These are phyloP conservation scores for Debaryomycetaceae sp. DNA, from an alignment of 1,139 yeast species.

Conservation along the genomic window DNA sequence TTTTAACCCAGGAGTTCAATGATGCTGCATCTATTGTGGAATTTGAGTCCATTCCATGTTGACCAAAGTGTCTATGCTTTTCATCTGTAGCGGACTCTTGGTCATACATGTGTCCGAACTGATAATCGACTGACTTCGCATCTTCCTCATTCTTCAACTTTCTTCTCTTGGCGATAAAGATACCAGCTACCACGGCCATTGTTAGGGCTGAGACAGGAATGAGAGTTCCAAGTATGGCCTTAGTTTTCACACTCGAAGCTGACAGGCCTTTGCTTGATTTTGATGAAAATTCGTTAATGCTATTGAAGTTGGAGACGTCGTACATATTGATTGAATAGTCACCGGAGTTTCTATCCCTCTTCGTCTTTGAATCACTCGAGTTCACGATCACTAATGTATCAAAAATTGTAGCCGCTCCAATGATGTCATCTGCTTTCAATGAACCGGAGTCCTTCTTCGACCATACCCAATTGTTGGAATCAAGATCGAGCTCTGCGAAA, in stretches of 20 bases:
- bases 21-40: slow-evolving; percentile 35
- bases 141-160: slow-evolving; percentile 15
- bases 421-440: slow-evolving; percentile 17
- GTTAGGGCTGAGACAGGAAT: slow-evolving; percentile 27
- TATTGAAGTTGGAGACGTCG: slow-evolving; percentile 19
- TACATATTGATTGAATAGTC: slow-evolving; percentile 23
- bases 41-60: slow-evolving; percentile 33
- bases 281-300: slow-evolving; percentile 16
- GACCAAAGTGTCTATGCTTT: neutral
- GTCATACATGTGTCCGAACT: slow-evolving; percentile 28
- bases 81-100: slow-evolving; percentile 7
- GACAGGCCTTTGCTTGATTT: neutral
- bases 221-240: slow-evolving; percentile 36
- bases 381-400: slow-evolving; percentile 37
- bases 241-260: slow-evolving; percentile 10
- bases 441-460: slow-evolving; percentile 12
- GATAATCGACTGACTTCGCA: slow-evolving; percentile 32
- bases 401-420: slow-evolving; percentile 45
- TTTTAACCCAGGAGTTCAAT: slow-evolving; percentile 51
- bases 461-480: slow-evolving; percentile 35
- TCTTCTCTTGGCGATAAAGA: slow-evolving; percentile 18
- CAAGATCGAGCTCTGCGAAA: slow-evolving; percentile 22
- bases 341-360: slow-evolving; percentile 6
- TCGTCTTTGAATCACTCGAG: slow-evolving; percentile 14
- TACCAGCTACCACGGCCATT: slow-evolving; percentile 14